A percentile compares a stretch with the other conserved stretches of the same genome.
These are phyloP conservation scores for Pinus taeda DNA, from an alignment of 75 land plant species.

Conservation along the genomic window DNA sequence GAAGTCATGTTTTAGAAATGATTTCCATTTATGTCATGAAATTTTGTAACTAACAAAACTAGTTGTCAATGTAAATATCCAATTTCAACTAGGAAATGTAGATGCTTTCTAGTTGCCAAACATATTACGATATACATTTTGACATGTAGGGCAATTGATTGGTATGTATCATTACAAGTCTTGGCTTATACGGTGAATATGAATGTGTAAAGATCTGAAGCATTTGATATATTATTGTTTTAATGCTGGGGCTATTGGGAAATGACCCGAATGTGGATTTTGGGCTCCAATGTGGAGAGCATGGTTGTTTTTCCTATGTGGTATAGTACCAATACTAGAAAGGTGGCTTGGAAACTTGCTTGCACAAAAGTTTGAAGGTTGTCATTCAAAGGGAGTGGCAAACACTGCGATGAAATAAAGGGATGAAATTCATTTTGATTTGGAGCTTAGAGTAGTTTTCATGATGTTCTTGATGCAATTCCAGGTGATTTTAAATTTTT, in stretches of 20 bases:
- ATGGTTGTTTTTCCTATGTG: conserved; percentile 98
- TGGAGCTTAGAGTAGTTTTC: conserved; percentile 98
- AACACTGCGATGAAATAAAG: conserved; percentile 99
- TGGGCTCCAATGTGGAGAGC: conserved; percentile 99
- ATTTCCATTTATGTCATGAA: conserved; percentile 96
- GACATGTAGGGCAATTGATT: conserved; percentile 98
- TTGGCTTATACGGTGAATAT: conserved; percentile 92
- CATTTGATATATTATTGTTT: conserved; percentile 96
- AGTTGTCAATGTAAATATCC: conserved; percentile 97
- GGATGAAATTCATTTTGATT: conserved; percentile 98
- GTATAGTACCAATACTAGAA: conserved; percentile 94
- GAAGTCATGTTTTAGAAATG: conserved; percentile 99
- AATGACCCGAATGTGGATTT: conserved; percentile 99
- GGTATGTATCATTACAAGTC: conserved; percentile 99
- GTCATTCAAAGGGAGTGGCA: conserved; percentile 98
- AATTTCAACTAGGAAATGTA: conserved; percentile 96
- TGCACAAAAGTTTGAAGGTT: conserved; percentile 98
- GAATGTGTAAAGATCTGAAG: conserved; percentile 99
- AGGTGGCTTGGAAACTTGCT: conserved; percentile 98
- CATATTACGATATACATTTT: conserved; percentile 95
- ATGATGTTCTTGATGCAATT: conserved; percentile 99
- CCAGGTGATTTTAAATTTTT: conserved; percentile 49
- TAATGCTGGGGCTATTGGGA: conserved; percentile 98
- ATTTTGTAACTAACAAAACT: conserved; percentile 94
- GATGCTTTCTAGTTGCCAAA: conserved; percentile 99